These are phyloP conservation scores for Curvularia spicifera DNA, from an alignment of 2,329 filamentous ascomycete genomes.

Conservation along the genomic window DNA sequence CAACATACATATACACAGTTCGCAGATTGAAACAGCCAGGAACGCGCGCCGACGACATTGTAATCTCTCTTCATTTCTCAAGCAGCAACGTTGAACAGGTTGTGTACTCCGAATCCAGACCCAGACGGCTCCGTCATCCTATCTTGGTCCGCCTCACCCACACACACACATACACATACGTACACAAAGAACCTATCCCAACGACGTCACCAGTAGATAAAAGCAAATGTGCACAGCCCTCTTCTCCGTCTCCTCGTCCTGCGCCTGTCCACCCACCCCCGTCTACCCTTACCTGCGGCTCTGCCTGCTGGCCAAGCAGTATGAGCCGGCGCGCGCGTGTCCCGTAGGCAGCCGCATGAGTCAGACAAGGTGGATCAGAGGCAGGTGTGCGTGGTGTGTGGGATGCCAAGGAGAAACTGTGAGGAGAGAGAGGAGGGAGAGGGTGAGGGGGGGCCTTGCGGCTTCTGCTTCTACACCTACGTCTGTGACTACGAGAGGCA, in stretches of 20 bases:
- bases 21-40: not conserved
- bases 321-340: slow-evolving; percentile 22
- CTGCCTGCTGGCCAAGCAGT: slow-evolving; percentile 16
- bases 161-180: too few relatives aligned
- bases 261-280: slow-evolving; percentile 35
- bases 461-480: not conserved
- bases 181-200: too few relatives aligned
- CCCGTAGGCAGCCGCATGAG: slow-evolving; percentile 21
- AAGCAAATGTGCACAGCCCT: slow-evolving; percentile 34
- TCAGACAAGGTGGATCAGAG: slow-evolving; percentile 6
- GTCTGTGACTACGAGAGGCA: not conserved
- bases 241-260: slow-evolving; percentile 27
- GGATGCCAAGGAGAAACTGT: slow-evolving; percentile 12
- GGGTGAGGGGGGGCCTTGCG: slow-evolving; percentile 1
- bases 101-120: not conserved
- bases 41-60: not conserved
- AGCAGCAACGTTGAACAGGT: not conserved
- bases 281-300: slow-evolving; percentile 26
- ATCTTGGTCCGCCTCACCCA: too few relatives aligned
- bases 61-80: not conserved
- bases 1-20: not conserved
- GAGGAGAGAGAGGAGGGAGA: slow-evolving; percentile 20
- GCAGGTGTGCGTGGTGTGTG: slow-evolving; percentile 33
- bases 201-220: too few relatives aligned
- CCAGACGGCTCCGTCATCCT: too few relatives aligned